Conservation (phyloP, 2,329 filamentous ascomycete species). For the Sclerotinia borealis region DNA sequence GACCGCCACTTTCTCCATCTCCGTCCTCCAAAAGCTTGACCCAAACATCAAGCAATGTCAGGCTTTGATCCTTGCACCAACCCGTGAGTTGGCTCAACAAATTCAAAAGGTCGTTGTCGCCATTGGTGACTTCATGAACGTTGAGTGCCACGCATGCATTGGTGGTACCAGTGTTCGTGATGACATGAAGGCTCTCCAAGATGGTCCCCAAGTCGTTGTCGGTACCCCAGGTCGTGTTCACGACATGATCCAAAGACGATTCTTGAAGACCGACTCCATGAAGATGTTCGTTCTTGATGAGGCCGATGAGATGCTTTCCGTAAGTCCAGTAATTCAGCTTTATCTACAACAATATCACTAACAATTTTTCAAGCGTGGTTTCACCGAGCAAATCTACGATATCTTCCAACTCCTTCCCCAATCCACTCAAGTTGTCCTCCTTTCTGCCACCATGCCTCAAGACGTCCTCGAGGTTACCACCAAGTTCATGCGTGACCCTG, state of each 20-base stretch:
- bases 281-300: constrained; percentile 99
- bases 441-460: constrained; percentile 98
- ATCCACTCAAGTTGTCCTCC: constrained; percentile 95
- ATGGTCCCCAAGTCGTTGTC: constrained; percentile 94
- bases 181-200: constrained; percentile 95
- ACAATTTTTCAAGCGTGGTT: constrained; percentile 65
- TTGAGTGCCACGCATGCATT: constrained; percentile 99
- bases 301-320: constrained; percentile 98
- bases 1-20: constrained; percentile 99
- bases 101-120: constrained; percentile 99
- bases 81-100: constrained; percentile 96
- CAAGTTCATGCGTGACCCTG: constrained; percentile 99
- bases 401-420: constrained; percentile 99
- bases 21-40: constrained; percentile 98
- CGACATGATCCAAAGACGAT: constrained; percentile 98
- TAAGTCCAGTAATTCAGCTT: constrained; percentile 38
- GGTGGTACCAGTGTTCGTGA: constrained; percentile 97
- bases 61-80: constrained; percentile 95
- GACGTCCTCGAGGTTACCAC: constrained; percentile 99
- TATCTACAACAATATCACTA: constrained; percentile 26
- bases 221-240: constrained; percentile 98
- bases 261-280: constrained; percentile 94
- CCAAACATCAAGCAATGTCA: constrained; percentile 91
- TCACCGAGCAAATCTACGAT: constrained; percentile 99
- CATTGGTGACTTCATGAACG: constrained; percentile 99